Evolutionary conservation across 1,284 basidiomycete species (phyloP).

Genomic region (Papiliotrema nemorosa): DNA sequence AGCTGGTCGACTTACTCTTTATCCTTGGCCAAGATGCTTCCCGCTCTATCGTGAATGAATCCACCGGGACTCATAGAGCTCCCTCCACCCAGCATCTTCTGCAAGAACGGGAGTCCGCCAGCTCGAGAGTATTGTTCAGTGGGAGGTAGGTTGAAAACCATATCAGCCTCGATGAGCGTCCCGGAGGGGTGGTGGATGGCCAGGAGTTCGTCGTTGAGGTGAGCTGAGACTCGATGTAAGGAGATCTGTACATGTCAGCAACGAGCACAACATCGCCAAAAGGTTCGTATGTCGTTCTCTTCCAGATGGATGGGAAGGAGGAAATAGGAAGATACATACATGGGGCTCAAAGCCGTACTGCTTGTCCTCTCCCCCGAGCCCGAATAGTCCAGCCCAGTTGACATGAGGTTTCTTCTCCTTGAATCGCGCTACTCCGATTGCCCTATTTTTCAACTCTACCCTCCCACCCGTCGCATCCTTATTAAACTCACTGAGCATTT

Average conservation of each 20-base stretch:
- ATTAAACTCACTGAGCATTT: constrained; percentile 59
- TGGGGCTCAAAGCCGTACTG: constrained; percentile 80
- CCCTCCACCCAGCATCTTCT: constrained; percentile 27
- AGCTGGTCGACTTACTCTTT: constrained; percentile 56
- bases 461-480: not conserved
- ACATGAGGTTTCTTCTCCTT: constrained; percentile 49
- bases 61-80: constrained; percentile 58
- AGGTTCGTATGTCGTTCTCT: not conserved
- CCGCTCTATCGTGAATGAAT: constrained; percentile 59
- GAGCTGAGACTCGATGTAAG: constrained; percentile 69
- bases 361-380: constrained; percentile 41
- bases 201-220: constrained; percentile 81
- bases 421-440: constrained; percentile 50
- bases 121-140: constrained; percentile 70
- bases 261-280: not conserved
- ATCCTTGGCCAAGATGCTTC: constrained; percentile 57
- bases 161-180: constrained; percentile 79
- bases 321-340: constrained; percentile 48
- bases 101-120: constrained; percentile 52
- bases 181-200: constrained; percentile 77
- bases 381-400: constrained; percentile 49
- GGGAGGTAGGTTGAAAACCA: constrained; percentile 83
- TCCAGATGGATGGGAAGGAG: too few species aligned
- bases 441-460: constrained; percentile 21
- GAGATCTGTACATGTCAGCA: constrained; percentile 27